These are phyloP conservation scores for Myrica gale DNA, from an alignment of 306 rosid species.

Conservation along the genomic window DNA sequence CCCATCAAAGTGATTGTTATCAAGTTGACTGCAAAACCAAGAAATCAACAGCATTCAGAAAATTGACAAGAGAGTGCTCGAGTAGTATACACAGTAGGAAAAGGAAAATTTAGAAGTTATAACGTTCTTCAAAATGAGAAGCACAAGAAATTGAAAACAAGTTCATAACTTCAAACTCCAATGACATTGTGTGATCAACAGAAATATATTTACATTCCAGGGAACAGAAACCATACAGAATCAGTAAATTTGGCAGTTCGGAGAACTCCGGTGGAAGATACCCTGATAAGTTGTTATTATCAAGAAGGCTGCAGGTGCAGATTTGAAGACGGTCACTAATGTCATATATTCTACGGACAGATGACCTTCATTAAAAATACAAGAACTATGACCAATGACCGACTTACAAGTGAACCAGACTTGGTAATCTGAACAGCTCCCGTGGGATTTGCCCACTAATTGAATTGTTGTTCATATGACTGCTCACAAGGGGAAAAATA, in stretches of 20 bases:
- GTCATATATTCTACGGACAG: neutral
- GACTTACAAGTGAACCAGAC: constrained; percentile 80
- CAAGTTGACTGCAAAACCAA: constrained; percentile 75
- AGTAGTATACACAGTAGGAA: constrained; percentile 5
- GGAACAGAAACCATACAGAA: constrained; percentile 45
- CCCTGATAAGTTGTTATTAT: constrained; percentile 88
- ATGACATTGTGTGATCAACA: neutral
- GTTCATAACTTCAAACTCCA: constrained; percentile 3
- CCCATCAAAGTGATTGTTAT: constrained; percentile 79
- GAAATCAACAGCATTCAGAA: constrained; percentile 8
- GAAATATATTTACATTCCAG: constrained; percentile 1
- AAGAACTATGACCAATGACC: constrained; percentile 7
- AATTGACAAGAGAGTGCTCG: constrained; percentile 11
- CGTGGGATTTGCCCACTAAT: constrained; percentile 78
- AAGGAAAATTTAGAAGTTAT: neutral
- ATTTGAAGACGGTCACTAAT: constrained; percentile 15
- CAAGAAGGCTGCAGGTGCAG: constrained; percentile 77
- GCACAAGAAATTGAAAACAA: neutral
- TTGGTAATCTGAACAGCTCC: constrained; percentile 58
- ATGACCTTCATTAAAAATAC: neutral
- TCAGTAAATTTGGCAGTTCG: constrained; percentile 44
- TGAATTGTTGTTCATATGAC: constrained; percentile 99
- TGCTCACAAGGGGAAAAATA: constrained; percentile 39
- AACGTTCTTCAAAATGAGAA: neutral
- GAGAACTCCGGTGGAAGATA: constrained; percentile 63